Base-by-base conservation (phyloP, 495 filamentous ascomycete genomes). In the Podospora australis region DNA sequence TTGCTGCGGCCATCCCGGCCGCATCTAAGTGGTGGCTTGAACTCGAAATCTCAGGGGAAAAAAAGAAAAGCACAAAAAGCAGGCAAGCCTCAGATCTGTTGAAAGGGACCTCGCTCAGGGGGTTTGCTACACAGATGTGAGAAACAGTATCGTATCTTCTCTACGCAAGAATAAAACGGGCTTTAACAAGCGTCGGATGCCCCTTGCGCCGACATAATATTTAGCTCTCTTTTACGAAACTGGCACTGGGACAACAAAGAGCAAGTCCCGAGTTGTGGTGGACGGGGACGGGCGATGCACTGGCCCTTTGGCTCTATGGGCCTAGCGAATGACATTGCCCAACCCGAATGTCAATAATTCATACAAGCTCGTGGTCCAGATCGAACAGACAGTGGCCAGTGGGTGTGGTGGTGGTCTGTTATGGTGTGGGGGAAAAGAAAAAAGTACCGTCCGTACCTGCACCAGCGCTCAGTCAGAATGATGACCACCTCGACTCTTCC, bases 1-100 rank as follows among this genome's bases (percentile, higher is more conserved):
- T 34, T 55, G 48, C 50, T 52, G 53, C 56, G 49, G 52, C 24
- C 43, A 2, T 29, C 30, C 55, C 53, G 53, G 52, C 39, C 36
- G 46, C 44, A n/a, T 49, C 41, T 54, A 19, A 53, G 19, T 49
- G 14, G 32, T 36, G n/a, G n/a, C 32, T 36, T 17, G n/a, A 24
- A 42, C 16, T 40, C 23, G n/a, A n/a, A n/a, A n/a, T n/a, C n/a
- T 24, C 14, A 35, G 48, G 39, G 21, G 13, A 22, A 24, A 53
- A 53, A 42, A 53, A 49, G 46, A 43, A 50, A 52, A 25, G 34
- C 16, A 21, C 11, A 20, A 14, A 21, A 46, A 44, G 4, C 34
- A 16, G 34, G 14, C 44, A 29, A 34, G 9, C 13, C 24, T 24
- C 11, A 41, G 34, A 36, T 36, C 7, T 43, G 38, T 5, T 9